Base-by-base conservation (phyloP, 1,284 basidiomycete genomes). In the Pulveroboletus ridleyi region DNA sequence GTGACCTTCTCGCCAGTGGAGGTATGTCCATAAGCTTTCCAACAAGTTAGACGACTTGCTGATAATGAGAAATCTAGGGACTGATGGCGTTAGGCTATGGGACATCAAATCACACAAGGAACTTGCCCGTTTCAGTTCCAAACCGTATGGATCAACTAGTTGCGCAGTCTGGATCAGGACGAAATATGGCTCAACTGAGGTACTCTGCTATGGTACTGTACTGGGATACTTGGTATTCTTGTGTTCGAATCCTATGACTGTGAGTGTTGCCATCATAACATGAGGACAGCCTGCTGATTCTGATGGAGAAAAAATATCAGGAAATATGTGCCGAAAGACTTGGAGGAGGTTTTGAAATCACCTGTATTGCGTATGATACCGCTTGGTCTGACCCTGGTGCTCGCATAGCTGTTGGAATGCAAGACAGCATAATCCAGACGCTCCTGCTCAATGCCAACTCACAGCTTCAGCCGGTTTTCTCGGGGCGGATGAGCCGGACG, bases 141-240 rank as follows among this genome's bases (percentile, higher is more conserved):
- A 49, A 56, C 41, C 47, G 17, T 60, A 60, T 10, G 41, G 39
- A 4, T n/a, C 65, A 20, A 58, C 62, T 14, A 66, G 64, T 3
- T 66, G 64, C 5, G 42, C 57, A 3, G 49, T 52, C 22, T 66
- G 60, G 65, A 66, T 46, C 7, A 66, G 29, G 35, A 58, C 56
- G 6, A 46, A 46, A 35, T 52, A 62, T n/a, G 15, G 49, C n/a
- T 57, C 41, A 18, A 52, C 25, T 13, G 64, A 66, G 47, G 66
- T 47, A 22, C 64, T 66, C 44, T 66, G 65, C 33, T 66, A 66
- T 20, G 56, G 59, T 14, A 66, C 52, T 3, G 65, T 35, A 25
- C 23, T 66, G 22, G 64, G 59, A 4, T 66, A 66, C n/a, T 42
- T 66, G 3, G 29, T 66, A 35, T 66, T 50, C 53, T 29, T 66